Evolutionary conservation across 1,139 yeast genomes (phyloP).

Genomic region (Zygoascus sp.): DNA sequence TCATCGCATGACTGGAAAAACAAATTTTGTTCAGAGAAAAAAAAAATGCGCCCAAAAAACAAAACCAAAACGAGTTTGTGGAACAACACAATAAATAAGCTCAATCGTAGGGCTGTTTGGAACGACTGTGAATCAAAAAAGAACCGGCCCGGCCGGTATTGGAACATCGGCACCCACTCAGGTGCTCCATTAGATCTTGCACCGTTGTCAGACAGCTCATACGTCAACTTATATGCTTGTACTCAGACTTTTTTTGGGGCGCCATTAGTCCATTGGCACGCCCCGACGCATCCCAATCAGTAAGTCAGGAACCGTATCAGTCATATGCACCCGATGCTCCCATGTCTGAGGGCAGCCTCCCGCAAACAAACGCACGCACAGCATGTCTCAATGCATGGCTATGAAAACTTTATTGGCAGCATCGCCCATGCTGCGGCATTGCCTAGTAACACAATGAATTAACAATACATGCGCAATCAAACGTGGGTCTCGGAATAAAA

Average conservation of each 20-base stretch:
- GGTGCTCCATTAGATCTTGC: too few relatives aligned
- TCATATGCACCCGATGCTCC: neutral
- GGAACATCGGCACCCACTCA: too few relatives aligned
- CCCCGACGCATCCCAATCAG: too few relatives aligned
- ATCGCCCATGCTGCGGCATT: neutral
- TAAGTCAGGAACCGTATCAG: neutral
- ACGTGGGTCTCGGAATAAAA: too few relatives aligned
- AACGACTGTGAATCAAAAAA: neutral
- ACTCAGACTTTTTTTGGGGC: too few relatives aligned
- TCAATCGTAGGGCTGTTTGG: neutral
- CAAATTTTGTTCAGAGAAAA: too few relatives aligned
- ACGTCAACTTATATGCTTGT: too few relatives aligned
- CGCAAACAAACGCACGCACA: neutral
- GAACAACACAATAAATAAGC: neutral
- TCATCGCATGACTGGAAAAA: neutral
- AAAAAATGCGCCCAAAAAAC: too few relatives aligned
- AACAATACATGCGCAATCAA: neutral
- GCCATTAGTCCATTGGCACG: too few relatives aligned
- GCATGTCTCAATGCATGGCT: neutral
- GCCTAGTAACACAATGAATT: neutral
- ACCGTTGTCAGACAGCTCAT: too few relatives aligned
- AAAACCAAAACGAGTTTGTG: too few relatives aligned
- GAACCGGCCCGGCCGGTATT: too few relatives aligned
- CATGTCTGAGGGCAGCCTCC: neutral
- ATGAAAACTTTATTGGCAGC: neutral